Evolutionary conservation across 2,329 filamentous ascomycete species (phyloP).

Genomic region (Beauveria rudraprayagi): DNA sequence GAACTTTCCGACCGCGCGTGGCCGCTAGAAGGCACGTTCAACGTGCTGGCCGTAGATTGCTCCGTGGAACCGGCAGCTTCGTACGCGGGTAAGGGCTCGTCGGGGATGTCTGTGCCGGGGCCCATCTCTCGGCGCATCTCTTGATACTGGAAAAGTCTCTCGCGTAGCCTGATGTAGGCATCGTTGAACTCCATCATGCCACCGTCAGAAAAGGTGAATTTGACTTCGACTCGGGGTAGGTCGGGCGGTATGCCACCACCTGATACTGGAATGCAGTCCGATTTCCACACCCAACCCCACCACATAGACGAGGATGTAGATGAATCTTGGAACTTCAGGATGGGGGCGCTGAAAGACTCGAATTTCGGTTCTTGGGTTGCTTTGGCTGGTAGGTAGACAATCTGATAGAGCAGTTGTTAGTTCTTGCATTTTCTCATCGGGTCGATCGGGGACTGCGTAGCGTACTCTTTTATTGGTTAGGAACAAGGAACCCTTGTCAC

Average conservation of each 20-base stretch:
- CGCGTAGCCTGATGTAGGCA: slow-evolving; percentile 75
- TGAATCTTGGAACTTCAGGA: slow-evolving; percentile 80
- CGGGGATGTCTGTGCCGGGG: slow-evolving; percentile 56
- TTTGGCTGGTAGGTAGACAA: slow-evolving; percentile 77
- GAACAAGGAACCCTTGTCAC: slow-evolving; percentile 66
- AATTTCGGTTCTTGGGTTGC: slow-evolving; percentile 54
- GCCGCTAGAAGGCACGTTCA: slow-evolving; percentile 17
- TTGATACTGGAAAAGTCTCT: slow-evolving; percentile 71
- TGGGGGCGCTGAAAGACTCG: slow-evolving; percentile 82
- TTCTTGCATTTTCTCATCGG: background rate
- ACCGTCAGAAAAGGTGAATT: slow-evolving; percentile 86
- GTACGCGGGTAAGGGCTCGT: slow-evolving; percentile 85
- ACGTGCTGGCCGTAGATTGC: slow-evolving; percentile 20
- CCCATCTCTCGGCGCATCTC: slow-evolving; percentile 65
- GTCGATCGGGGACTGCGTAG: background rate
- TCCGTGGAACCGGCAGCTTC: slow-evolving; percentile 44
- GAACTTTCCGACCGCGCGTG: slow-evolving; percentile 28
- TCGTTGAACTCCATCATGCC: slow-evolving; percentile 89
- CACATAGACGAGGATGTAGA: slow-evolving; percentile 75
- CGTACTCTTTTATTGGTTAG: slow-evolving; percentile 79
- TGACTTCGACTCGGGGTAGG: slow-evolving; percentile 67
- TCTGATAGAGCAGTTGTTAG: slow-evolving; percentile 35
- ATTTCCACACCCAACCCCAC: slow-evolving; percentile 89
- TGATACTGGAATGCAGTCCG: slow-evolving; percentile 68
- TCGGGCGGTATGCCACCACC: slow-evolving; percentile 75